Evolutionary conservation across 1,284 basidiomycete species (phyloP).

Genomic region (Ustilago hordei): DNA sequence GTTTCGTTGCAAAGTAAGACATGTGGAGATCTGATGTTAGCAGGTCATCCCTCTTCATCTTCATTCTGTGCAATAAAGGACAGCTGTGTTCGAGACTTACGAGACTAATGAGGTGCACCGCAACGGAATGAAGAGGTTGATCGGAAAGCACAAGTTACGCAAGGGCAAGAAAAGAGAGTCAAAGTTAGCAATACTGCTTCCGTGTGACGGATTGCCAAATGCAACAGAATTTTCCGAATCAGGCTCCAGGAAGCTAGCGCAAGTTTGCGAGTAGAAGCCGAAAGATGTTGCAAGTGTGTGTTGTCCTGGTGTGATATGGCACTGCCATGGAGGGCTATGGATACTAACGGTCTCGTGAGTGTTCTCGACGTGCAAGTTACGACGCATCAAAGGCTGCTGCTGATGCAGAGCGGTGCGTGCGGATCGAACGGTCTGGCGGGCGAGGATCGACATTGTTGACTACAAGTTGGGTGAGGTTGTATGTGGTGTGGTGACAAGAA

Average conservation of each 20-base stretch:
- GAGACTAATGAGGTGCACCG: conserved; percentile 14
- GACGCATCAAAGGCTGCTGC: conserved; percentile 56
- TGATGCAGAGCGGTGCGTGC: conserved; percentile 56
- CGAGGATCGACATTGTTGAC: conserved; percentile 56
- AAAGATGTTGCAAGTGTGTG: not conserved
- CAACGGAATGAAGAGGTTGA: not conserved
- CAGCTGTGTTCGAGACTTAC: conserved; percentile 7
- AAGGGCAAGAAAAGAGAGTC: not conserved
- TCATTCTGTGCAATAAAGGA: not conserved
- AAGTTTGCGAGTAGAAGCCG: no score
- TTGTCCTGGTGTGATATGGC: not conserved
- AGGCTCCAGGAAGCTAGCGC: no score
- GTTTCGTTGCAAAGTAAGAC: conserved; percentile 3
- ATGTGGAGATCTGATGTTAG: not conserved
- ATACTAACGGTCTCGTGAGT: conserved; percentile 65
- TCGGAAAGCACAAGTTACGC: not conserved
- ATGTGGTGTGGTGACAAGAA: not conserved
- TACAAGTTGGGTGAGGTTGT: conserved; percentile 2
- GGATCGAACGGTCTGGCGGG: conserved; percentile 52
- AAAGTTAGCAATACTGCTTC: not conserved
- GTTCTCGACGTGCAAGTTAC: conserved; percentile 67
- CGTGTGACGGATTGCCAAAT: not conserved
- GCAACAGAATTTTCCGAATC: not conserved
- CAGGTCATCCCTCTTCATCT: not conserved
- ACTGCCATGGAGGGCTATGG: not conserved